phyloP scores from a whole-genome alignment of 2,329 filamentous ascomycete genomes.

The Sporothrix globosa region DNA sequence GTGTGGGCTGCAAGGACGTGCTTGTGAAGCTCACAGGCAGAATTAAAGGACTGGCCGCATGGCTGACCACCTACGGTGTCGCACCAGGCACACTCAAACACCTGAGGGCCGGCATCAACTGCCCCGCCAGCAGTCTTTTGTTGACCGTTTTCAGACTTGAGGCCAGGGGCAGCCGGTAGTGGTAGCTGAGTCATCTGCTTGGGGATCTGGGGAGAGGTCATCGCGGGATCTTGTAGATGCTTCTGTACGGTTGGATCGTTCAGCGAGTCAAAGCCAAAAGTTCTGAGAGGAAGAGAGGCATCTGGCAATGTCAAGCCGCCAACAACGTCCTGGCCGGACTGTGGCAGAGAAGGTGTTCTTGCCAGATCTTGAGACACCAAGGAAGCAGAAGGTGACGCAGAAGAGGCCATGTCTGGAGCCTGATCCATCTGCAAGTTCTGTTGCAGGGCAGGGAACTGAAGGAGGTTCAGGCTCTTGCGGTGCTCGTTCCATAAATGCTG shows the following conservation, averaged over 20 bases:
- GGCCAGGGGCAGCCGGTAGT: background rate
- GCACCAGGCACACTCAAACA: conserved; percentile 41
- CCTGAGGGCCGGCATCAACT: background rate
- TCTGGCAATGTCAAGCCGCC: conserved; percentile 21
- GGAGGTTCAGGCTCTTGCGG: conserved; percentile 22
- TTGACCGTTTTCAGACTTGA: background rate
- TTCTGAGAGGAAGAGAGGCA: background rate
- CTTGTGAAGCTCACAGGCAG: conserved; percentile 56
- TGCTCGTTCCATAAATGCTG: conserved; percentile 37
- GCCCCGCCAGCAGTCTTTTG: background rate
- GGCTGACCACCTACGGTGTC: conserved; percentile 36
- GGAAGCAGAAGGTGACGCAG: conserved; percentile 28
- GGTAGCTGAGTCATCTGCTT: background rate
- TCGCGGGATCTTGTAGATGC: background rate
- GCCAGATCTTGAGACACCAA: conserved; percentile 30
- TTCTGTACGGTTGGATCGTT: background rate
- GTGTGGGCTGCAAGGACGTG: conserved; percentile 59
- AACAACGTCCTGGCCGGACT: conserved; percentile 1
- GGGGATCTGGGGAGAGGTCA: background rate
- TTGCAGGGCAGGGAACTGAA: conserved; percentile 17
- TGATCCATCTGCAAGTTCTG: conserved; percentile 25
- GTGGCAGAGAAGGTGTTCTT: conserved; percentile 26
- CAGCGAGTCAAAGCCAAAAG: conserved; percentile 14
- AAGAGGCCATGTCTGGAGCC: conserved; percentile 25
- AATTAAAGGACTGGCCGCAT: conserved; percentile 45